Evolutionary conservation across 2,329 filamentous ascomycete species (phyloP).

Genomic region (Penicillium sp.): DNA sequence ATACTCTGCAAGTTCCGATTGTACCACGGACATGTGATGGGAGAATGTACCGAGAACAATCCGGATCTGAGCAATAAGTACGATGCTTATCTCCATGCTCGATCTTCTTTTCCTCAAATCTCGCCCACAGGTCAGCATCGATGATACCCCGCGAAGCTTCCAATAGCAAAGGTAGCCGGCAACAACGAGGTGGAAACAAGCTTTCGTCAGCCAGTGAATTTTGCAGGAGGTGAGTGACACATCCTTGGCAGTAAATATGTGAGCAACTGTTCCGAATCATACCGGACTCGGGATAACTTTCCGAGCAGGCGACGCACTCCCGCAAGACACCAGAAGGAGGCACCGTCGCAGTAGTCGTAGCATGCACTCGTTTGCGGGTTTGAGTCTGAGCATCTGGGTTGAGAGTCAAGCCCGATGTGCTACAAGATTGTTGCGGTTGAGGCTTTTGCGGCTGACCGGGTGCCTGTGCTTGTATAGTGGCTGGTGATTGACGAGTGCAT

Average conservation of each 20-base stretch:
- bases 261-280: slow-evolving; percentile 12
- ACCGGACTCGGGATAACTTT: background rate
- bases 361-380: background rate
- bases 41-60: slow-evolving; percentile 28
- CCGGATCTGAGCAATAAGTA: slow-evolving; percentile 27
- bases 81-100: slow-evolving; percentile 23
- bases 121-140: background rate
- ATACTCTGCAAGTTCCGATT: slow-evolving; percentile 20
- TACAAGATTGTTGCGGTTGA: background rate
- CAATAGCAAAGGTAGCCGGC: slow-evolving; percentile 21
- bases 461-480: no score
- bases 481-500: no score
- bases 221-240: slow-evolving; percentile 19
- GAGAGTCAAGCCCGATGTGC: background rate
- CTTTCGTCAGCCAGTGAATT: slow-evolving; percentile 21
- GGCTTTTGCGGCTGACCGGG: no score
- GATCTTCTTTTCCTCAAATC: slow-evolving; percentile 22
- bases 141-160: slow-evolving; percentile 8
- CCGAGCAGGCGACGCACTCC: slow-evolving; percentile 12
- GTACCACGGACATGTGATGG: slow-evolving; percentile 14
- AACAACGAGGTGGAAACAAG: slow-evolving; percentile 31
- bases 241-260: slow-evolving; percentile 25
- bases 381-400: background rate
- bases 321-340: background rate
- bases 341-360: background rate